A percentile compares a stretch with the other conserved stretches of the same genome.
phyloP scores from a whole-genome alignment of 2,329 filamentous ascomycete genomes.

The Sporothrix pallida region DNA sequence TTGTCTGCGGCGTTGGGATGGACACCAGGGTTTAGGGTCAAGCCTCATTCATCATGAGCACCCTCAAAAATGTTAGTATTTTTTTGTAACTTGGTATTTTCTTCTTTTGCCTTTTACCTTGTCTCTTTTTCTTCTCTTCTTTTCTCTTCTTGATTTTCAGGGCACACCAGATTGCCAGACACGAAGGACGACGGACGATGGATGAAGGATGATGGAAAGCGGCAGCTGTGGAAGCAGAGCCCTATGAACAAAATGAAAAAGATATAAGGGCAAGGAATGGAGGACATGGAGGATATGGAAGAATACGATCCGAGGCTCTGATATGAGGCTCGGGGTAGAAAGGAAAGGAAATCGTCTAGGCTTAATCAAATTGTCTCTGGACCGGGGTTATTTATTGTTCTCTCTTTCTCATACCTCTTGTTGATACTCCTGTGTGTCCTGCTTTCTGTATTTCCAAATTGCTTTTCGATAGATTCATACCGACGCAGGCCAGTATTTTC shows the following conservation, averaged over 20 bases:
- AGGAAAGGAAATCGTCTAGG: not conserved
- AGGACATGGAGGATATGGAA: not conserved
- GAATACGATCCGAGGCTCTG: not conserved
- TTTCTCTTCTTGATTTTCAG: not conserved
- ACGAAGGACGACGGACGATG: not conserved
- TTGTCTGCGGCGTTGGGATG: conserved; percentile 22
- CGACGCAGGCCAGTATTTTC: not conserved
- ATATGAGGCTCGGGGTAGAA: not conserved
- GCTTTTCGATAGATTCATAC: not conserved
- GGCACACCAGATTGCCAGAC: not conserved
- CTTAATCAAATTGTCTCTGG: conserved; percentile 12
- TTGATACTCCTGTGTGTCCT: not conserved
- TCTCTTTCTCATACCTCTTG: no score
- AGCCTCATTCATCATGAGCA: not conserved
- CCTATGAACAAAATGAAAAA: not conserved
- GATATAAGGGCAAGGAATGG: not conserved
- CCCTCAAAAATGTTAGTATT: not conserved
- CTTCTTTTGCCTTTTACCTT: not conserved
- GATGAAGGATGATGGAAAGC: not conserved
- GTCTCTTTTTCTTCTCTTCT: not conserved
- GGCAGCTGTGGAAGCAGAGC: not conserved
- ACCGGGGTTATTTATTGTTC: not conserved
- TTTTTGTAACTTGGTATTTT: not conserved
- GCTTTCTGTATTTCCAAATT: not conserved
- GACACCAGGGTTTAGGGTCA: not conserved